Evolutionary conservation across 768 basidiomycete species (phyloP).

Genomic region (Butyriboletus loyo): DNA sequence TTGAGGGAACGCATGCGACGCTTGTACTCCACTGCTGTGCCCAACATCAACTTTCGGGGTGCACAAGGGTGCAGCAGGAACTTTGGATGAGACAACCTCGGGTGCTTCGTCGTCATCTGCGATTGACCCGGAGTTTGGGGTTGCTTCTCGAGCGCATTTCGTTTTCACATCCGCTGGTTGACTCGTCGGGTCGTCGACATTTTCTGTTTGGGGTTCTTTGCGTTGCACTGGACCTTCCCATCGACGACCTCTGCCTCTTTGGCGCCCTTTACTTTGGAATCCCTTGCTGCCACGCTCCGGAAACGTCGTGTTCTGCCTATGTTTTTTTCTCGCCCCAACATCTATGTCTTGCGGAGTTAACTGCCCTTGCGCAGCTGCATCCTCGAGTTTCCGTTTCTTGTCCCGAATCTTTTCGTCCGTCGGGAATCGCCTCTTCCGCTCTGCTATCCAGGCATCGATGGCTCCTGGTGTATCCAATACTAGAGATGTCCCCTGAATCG

Average conservation of each 20-base stretch:
- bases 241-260: slow-evolving; percentile 34
- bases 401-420: slow-evolving; percentile 66
- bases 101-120: slow-evolving; percentile 47
- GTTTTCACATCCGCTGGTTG: background rate
- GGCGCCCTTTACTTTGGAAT: slow-evolving; percentile 5
- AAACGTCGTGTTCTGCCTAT: slow-evolving; percentile 26
- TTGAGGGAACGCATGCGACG: background rate
- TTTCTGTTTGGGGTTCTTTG: background rate
- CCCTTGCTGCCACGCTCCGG: slow-evolving; percentile 1
- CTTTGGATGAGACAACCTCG: slow-evolving; percentile 58
- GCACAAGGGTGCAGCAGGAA: slow-evolving; percentile 7
- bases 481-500: slow-evolving; percentile 78
- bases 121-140: slow-evolving; percentile 22
- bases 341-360: slow-evolving; percentile 48
- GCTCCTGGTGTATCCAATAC: slow-evolving; percentile 78
- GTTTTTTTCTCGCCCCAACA: slow-evolving; percentile 42
- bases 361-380: slow-evolving; percentile 80
- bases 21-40: slow-evolving; percentile 3
- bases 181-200: background rate
- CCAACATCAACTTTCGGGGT: slow-evolving; percentile 7
- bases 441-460: slow-evolving; percentile 81
- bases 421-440: slow-evolving; percentile 86
- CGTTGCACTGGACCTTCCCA: slow-evolving; percentile 6
- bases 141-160: slow-evolving; percentile 1
- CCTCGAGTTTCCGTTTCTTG: slow-evolving; percentile 75